phyloP scores from a whole-genome alignment of 2,329 filamentous ascomycete genomes.

The Alternaria triticimaculans region DNA sequence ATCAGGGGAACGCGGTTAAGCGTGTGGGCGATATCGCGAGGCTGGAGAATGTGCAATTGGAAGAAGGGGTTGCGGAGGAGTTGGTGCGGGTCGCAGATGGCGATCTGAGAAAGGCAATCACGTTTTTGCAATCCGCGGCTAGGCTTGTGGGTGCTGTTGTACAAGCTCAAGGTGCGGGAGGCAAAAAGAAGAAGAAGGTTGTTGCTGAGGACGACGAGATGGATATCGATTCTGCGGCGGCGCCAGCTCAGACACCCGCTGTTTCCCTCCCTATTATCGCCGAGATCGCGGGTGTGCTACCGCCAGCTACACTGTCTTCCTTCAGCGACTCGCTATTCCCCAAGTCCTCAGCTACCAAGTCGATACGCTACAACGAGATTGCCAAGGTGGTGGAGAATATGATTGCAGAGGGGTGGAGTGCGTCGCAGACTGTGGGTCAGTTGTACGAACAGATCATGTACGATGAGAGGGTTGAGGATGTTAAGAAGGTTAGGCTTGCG shows the following conservation, averaged over 20 bases:
- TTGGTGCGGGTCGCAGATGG: conserved; percentile 89
- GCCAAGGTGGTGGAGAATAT: conserved; percentile 85
- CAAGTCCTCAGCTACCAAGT: conserved; percentile 45
- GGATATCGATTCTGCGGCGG: conserved; percentile 47
- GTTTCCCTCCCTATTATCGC: conserved; percentile 79
- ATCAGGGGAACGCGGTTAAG: conserved; percentile 80
- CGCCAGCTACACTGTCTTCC: conserved; percentile 71
- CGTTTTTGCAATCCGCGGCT: conserved; percentile 93
- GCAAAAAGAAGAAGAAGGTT: conserved; percentile 53
- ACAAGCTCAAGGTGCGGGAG: conserved; percentile 34
- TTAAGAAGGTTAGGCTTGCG: conserved; percentile 89
- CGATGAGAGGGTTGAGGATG: conserved; percentile 82
- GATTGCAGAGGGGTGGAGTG: conserved; percentile 97
- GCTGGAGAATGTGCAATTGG: conserved; percentile 76
- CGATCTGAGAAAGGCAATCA: conserved; percentile 94
- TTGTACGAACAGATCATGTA: conserved; percentile 83
- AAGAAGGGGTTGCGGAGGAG: conserved; percentile 80
- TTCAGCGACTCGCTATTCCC: conserved; percentile 81
- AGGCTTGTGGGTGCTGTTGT: conserved; percentile 74
- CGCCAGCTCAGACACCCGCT: conserved; percentile 10
- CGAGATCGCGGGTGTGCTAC: conserved; percentile 96
- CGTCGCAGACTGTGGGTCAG: conserved; percentile 83
- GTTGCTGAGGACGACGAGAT: conserved; percentile 62
- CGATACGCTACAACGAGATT: conserved; percentile 71
- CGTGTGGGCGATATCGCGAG: conserved; percentile 83